Conservation (phyloP, 495 filamentous ascomycete genomes). For the Aspergillus ellipticus region DNA sequence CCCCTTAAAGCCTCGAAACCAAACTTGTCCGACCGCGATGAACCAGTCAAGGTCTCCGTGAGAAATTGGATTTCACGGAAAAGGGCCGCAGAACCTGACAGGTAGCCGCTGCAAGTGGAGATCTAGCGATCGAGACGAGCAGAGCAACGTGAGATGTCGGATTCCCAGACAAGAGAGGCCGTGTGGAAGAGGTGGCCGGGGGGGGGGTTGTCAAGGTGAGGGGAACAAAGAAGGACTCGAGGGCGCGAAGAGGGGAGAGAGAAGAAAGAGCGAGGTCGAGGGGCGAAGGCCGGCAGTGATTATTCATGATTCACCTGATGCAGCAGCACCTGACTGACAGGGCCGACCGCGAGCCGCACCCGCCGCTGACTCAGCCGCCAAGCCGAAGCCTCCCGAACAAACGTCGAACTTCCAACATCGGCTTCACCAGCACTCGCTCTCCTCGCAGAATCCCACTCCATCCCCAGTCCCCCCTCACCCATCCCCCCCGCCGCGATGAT, state of each 20-base stretch:
- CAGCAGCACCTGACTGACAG: neutral
- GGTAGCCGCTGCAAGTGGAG: constrained; percentile 25
- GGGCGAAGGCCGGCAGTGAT: neutral
- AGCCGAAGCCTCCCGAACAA: constrained; percentile 27
- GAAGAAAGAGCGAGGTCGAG: constrained; percentile 4
- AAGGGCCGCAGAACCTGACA: constrained; percentile 38
- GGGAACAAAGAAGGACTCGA: constrained; percentile 1
- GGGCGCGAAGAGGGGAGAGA: constrained; percentile 4
- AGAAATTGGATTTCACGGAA: constrained; percentile 36
- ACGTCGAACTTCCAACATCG: constrained; percentile 29
- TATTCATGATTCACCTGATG: neutral
- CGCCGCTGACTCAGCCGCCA: constrained; percentile 26
- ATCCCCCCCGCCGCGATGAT: constrained; percentile 55
- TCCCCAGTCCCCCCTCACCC: constrained; percentile 28
- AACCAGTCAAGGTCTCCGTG: constrained; percentile 52
- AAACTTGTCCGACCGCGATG: constrained; percentile 41
- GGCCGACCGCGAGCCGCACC: constrained; percentile 17
- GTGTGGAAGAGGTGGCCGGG: constrained; percentile 26
- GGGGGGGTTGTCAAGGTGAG: constrained; percentile 12
- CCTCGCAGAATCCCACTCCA: constrained; percentile 26
- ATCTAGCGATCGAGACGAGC: constrained; percentile 13
- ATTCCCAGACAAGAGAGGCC: constrained; percentile 26
- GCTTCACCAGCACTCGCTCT: constrained; percentile 31
- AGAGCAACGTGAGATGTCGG: constrained; percentile 27
- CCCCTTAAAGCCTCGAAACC: constrained; percentile 29